Evolutionary conservation across 2,329 filamentous ascomycete genomes (phyloP).

Genomic region (Neobulgaria alba): DNA sequence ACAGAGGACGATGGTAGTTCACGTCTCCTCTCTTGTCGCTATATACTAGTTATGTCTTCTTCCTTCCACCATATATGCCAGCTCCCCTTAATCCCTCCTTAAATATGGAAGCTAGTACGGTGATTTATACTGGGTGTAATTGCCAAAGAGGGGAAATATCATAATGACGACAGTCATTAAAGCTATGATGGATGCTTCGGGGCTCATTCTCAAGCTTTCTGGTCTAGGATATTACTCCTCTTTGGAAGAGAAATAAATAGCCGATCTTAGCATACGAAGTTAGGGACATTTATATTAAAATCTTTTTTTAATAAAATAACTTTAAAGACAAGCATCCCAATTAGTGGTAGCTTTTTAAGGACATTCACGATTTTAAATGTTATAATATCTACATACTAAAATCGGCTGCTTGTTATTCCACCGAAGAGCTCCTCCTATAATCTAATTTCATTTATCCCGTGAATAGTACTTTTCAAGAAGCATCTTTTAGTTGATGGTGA

Average conservation of each 20-base stretch:
- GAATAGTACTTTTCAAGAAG: too few relatives aligned
- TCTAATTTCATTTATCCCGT: background rate
- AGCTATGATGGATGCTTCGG: too few relatives aligned
- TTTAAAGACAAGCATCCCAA: too few relatives aligned
- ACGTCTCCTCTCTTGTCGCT: too few relatives aligned
- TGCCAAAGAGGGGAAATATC: background rate
- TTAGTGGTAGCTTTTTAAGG: too few relatives aligned
- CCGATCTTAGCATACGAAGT: background rate
- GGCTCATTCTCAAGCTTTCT: constrained; percentile 1
- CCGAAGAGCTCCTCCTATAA: background rate
- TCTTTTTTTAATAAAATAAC: background rate
- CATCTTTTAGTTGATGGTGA: too few relatives aligned
- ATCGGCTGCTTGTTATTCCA: background rate
- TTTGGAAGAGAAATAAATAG: background rate
- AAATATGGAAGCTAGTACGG: too few relatives aligned
- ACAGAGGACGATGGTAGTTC: constrained; percentile 1
- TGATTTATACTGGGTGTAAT: too few relatives aligned
- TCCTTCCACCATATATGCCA: too few relatives aligned
- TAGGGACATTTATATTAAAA: background rate
- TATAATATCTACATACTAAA: background rate
- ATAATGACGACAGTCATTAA: constrained; percentile 4
- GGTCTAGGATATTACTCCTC: background rate
- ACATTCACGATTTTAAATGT: background rate
- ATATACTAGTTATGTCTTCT: too few relatives aligned
- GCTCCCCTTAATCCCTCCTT: too few relatives aligned